Evolutionary conservation across 1,284 basidiomycete genomes (phyloP).

Genomic region (Inonotus hispidus): DNA sequence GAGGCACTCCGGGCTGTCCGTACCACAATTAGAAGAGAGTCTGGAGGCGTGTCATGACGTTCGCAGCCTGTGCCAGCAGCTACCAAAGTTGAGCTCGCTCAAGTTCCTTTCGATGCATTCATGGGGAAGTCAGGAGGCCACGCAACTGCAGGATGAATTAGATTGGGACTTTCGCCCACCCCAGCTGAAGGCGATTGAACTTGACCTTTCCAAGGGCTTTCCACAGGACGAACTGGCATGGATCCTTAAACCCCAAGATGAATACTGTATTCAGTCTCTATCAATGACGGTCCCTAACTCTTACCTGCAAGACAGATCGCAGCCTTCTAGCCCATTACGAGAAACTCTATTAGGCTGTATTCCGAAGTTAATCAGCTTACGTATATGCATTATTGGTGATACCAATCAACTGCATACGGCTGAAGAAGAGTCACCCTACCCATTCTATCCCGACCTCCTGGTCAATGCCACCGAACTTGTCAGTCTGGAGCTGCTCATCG

Average conservation of each 20-base stretch:
- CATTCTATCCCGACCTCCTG: neutral
- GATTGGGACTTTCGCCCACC: neutral
- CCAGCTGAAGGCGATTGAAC: neutral
- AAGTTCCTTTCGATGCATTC: neutral
- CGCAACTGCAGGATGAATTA: neutral
- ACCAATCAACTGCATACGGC: neutral
- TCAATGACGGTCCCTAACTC: neutral
- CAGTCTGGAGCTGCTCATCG: neutral
- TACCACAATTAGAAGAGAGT: neutral
- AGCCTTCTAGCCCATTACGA: neutral
- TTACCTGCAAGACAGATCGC: neutral
- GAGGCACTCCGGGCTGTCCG: neutral
- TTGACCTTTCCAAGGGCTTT: neutral
- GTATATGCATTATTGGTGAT: neutral
- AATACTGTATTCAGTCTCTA: neutral
- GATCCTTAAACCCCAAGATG: neutral
- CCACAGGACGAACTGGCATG: neutral
- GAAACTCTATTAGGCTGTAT: neutral
- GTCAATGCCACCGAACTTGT: neutral
- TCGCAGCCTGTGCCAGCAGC: neutral
- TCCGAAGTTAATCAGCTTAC: neutral
- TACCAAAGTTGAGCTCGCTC: neutral
- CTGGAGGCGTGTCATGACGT: neutral
- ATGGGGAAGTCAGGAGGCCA: neutral
- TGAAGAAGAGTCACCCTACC: neutral